Base-by-base conservation (phyloP, 164 flowering plant genomes). In the Chloranthus sessilifolius region DNA sequence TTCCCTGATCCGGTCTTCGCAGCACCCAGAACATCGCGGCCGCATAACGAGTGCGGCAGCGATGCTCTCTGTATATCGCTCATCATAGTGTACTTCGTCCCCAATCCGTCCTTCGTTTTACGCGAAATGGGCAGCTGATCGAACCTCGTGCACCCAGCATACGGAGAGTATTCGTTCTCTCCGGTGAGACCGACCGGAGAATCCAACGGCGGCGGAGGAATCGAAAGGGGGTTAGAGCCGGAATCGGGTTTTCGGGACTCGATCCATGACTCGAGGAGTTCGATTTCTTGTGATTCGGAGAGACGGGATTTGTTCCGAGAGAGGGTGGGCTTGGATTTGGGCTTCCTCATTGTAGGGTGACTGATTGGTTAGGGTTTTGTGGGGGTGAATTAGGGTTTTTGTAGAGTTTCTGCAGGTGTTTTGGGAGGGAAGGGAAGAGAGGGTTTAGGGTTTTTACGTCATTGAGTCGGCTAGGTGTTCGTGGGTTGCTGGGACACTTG, bases 1-100 rank as follows among this genome's bases (percentile, higher is more conserved):
- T 89, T 94, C 7, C 99, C 99, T 1, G 96, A 89, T 8, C 97
- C 99, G 21, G 99, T 94, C 55, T 84, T 85, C 0, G 99, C 99
- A 0, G 97, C 97, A 16, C 99, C 99, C 2, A 87, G 88, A 44
- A 94, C 80, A 53, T 94, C 99, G 0, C 96, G 65, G 5, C 96
- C 95, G 30, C 95, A 80, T 10, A 94, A 70, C 3, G 96, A 64
- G 53, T 89, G 97, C 1, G 97, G 97, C 69, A 94, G 58, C 1
- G 97, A 73, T 26, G 96, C 95, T 15, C 85, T 66, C 70, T 94
- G 99, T 36, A 94, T 78, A 14, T 81, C 90, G 34, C 92, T 85
- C 92, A 87, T 87, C 1, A 55, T 56, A 0, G 35, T 52, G 52
- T 31, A 94, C 42, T 72, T 60, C 0, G 71, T 56, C 0, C 56